Percentiles rank a stretch among this genome's conserved stretches.
Conservation (phyloP, 495 filamentous ascomycete species). For the Podospora australis region DNA sequence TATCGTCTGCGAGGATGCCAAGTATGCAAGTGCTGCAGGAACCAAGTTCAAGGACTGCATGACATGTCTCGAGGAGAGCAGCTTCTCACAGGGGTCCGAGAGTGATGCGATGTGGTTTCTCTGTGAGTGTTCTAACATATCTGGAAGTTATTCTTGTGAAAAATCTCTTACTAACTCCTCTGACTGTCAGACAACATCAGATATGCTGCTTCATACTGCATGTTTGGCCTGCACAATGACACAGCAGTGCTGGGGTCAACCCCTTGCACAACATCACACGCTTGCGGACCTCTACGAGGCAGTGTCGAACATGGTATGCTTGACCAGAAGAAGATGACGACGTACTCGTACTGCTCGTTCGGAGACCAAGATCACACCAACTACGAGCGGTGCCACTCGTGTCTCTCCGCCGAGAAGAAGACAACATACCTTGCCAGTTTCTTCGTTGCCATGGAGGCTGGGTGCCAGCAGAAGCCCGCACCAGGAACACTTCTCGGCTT, state of each 20-base stretch:
- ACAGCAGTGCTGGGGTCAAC: constrained; percentile 28
- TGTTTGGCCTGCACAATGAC: constrained; percentile 42
- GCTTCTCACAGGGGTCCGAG: constrained; percentile 34
- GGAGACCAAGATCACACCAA: constrained; percentile 17
- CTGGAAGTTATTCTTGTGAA: background rate
- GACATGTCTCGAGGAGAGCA: constrained; percentile 46
- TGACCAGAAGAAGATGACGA: constrained; percentile 21
- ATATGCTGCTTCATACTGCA: constrained; percentile 39
- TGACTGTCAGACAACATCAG: constrained; percentile 38
- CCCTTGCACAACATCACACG: constrained; percentile 37
- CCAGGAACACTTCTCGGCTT: constrained; percentile 36
- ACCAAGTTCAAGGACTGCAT: constrained; percentile 44
- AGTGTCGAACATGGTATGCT: constrained; percentile 28
- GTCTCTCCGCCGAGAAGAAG: constrained; percentile 31
- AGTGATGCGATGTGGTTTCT: constrained; percentile 48
- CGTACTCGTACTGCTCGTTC: constrained; percentile 37
- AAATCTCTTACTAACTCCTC: background rate
- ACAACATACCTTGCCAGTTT: constrained; percentile 38
- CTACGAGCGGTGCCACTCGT: constrained; percentile 31
- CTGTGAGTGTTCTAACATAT: constrained; percentile 38
- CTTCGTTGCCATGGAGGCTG: constrained; percentile 41
- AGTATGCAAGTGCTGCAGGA: constrained; percentile 30
- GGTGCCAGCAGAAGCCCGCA: constrained; percentile 41
- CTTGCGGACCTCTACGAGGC: constrained; percentile 32
- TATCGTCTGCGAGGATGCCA: constrained; percentile 39